Conservation (phyloP, 768 basidiomycete species). For the Pleurotus eryngii region DNA sequence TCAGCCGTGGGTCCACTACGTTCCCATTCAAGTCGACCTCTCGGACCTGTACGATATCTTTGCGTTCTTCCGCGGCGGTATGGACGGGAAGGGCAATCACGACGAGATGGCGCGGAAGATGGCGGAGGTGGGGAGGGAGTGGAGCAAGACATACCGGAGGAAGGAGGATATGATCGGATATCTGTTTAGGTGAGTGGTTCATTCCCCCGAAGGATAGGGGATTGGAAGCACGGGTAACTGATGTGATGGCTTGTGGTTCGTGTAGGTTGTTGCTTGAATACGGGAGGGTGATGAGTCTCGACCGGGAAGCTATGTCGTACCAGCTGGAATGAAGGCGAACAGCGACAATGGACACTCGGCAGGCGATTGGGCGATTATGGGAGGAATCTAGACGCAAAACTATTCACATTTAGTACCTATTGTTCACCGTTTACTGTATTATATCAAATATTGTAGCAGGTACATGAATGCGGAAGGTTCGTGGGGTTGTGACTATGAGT, state of each 20-base stretch:
- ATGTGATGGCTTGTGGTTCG: background rate
- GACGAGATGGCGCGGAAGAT: slow-evolving; percentile 55
- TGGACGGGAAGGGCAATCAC: slow-evolving; percentile 47
- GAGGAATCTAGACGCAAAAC: too few species aligned
- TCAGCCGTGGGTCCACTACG: slow-evolving; percentile 68
- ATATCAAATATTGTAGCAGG: too few species aligned
- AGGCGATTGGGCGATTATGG: too few species aligned
- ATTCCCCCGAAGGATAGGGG: background rate
- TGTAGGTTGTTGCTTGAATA: slow-evolving; percentile 44
- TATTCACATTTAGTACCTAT: too few species aligned
- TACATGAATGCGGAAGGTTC: too few species aligned
- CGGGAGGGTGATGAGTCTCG: slow-evolving; percentile 41
- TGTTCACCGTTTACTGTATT: too few species aligned
- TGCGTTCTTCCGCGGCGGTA: slow-evolving; percentile 61
- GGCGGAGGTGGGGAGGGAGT: slow-evolving; percentile 45
- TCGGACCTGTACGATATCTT: slow-evolving; percentile 62
- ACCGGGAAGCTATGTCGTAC: slow-evolving; percentile 39
- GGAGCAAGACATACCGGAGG: slow-evolving; percentile 52
- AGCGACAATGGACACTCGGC: too few species aligned
- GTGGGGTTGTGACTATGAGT: too few species aligned
- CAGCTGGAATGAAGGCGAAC: too few species aligned
- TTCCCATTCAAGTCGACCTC: slow-evolving; percentile 58
- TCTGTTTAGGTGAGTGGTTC: slow-evolving; percentile 39
- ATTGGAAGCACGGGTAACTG: too few species aligned
- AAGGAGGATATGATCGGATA: slow-evolving; percentile 52